Percentiles rank a stretch among this genome's conserved stretches.
Conservation (phyloP, 805 yeast genomes). For the Metschnikowia lunata region DNA sequence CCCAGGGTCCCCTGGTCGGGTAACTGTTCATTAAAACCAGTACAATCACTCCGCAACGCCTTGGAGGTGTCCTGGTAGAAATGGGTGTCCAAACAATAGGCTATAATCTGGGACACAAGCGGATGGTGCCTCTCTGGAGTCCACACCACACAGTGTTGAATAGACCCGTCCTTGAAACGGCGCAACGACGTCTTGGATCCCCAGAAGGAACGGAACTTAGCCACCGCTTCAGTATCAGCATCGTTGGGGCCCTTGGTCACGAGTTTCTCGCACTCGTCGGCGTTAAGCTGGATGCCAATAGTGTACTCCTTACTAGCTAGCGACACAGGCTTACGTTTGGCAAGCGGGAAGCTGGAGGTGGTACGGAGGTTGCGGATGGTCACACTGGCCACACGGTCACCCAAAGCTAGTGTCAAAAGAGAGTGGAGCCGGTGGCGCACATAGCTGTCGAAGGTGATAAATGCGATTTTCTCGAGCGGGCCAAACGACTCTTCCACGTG, state of each 20-base stretch:
- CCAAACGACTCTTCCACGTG: slow-evolving; percentile 48
- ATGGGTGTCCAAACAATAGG: slow-evolving; percentile 62
- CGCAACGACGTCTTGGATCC: slow-evolving; percentile 80
- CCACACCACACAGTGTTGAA: slow-evolving; percentile 92
- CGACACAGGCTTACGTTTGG: slow-evolving; percentile 50
- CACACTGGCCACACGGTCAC: slow-evolving; percentile 41
- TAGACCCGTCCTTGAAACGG: slow-evolving; percentile 88
- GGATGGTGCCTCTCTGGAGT: slow-evolving; percentile 51
- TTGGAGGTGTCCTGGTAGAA: slow-evolving; percentile 43
- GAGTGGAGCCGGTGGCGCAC: slow-evolving; percentile 57
- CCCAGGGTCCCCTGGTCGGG: slow-evolving; percentile 34
- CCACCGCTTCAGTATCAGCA: slow-evolving; percentile 49
- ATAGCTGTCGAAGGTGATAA: slow-evolving; percentile 64
- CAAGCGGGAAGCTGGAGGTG: slow-evolving; percentile 33
- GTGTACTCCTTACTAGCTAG: slow-evolving; percentile 28
- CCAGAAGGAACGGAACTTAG: slow-evolving; percentile 81
- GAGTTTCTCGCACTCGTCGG: slow-evolving; percentile 71
- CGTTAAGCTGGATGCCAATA: slow-evolving; percentile 65
- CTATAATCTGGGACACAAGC: slow-evolving; percentile 58
- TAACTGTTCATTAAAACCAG: slow-evolving; percentile 45
- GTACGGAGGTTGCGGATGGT: slow-evolving; percentile 27
- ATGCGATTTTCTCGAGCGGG: slow-evolving; percentile 67
- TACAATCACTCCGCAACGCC: slow-evolving; percentile 34
- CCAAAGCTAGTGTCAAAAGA: slow-evolving; percentile 55
- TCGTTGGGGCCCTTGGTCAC: slow-evolving; percentile 80